Evolutionary conservation across 805 yeast genomes (phyloP), one percentile per base, ranked within the genome.

Genomic region (Kluyveromyces starmeri): DNA sequence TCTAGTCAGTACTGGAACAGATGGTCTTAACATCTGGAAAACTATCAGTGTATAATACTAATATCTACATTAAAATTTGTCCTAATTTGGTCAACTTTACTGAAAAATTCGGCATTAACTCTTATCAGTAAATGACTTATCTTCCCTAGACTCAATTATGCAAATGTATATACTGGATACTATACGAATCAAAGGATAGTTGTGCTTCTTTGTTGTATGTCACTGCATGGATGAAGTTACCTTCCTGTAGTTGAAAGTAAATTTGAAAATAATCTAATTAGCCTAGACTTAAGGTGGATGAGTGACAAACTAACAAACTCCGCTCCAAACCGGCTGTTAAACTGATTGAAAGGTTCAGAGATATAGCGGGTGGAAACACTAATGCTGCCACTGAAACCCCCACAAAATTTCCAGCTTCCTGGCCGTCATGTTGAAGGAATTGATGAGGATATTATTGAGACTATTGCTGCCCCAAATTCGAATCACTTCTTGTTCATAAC

Each of bases 11-110:
- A 89, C 97, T 2, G 98, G 98, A 45, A 79, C 89, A 23, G 96
- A 89, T 51, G 98, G 98, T 25, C 68, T 92, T 57, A 83, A 83
- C 52, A 66, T 89, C 26, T 92, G 96, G 96, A 92, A 92, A 67
- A 89, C 96, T 13, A 92, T 92, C 51, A 82, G 95, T 57, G 95
- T 89, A 26, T 88, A 68, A 50, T 30, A 20, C 13, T 20, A 23
- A n/a, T 23, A 23, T 7, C n/a, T 23, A 23, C 26, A 23, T n/a
- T 7, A 6, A 7, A 23, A 10, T 7, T 7, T 14, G 7, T 23
- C n/a, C 13, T 23, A 23, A 23, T 23, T 10, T 7, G n/a, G n/a
- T n/a, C n/a, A n/a, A n/a, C n/a, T n/a, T n/a, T n/a, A n/a, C n/a
- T n/a, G n/a, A n/a, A n/a, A n/a, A n/a, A n/a, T n/a, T n/a, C n/a